Base-by-base conservation (phyloP, 768 basidiomycete genomes). In the Leccinum arenicola region DNA sequence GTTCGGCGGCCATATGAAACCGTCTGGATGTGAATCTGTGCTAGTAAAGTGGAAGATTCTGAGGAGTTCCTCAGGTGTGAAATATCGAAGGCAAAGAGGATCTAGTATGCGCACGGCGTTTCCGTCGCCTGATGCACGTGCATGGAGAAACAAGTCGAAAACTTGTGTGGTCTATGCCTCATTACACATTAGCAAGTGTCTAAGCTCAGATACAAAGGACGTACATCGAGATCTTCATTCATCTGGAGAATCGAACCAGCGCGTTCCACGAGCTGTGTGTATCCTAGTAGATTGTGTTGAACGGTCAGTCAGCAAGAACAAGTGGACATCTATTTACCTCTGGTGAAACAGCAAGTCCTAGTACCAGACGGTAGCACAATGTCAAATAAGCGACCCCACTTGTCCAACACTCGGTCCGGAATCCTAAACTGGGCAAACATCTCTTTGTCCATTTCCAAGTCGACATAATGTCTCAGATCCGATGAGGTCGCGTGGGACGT, bases 301-400 rank as follows among this genome's bases (percentile, higher is more conserved):
- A 45, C 29, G 45, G 27, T 19, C 3, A 6, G 29, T 50, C 49
- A 14, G 11, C 57, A 33, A 21, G n/a, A n/a, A 35, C 9, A 3
- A 9, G 21, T 4, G 5, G 4, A 36, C 21, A 15, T 7, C 14
- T 1, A 11, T 50, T 11, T 63, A 89, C 90, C 89, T 74, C 91
- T 75, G 17, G 91, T 93, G 68, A 93, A 93, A 70, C 91, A 93
- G 63, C 91, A 93, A 1, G 84, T 84, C 49, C 88, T 76, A 38
- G 69, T 72, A 29, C 82, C 74, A 10, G 83, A 84, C 0, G 89
- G 88, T 10, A 81, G 68, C 11, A 91, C 87, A 50, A 93, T 91
- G 62, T 93, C 91, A 65, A 93, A 93, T 25, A 92, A 72, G 27
- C 85, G 78, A 3, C 89, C 90, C 88, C 91, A 92, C 73, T 87